Evolutionary conservation across 2,329 filamentous ascomycete species (phyloP).

Genomic region (Cercospora sp.): DNA sequence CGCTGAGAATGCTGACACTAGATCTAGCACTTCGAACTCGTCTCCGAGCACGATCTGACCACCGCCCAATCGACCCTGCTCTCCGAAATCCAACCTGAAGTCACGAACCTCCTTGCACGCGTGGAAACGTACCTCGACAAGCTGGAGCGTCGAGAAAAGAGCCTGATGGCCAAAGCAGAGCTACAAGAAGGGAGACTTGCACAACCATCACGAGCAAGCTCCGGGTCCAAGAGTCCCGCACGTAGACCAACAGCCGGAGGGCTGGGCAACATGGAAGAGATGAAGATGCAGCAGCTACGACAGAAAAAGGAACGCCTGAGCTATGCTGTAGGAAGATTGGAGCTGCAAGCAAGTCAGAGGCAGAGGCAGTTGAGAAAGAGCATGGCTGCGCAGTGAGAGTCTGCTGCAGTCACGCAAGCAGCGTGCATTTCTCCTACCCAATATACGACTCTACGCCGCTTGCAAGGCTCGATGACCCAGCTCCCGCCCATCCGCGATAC

Average conservation of each 20-base stretch:
- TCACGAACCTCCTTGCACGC: conserved; percentile 73
- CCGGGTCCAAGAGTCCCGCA: conserved; percentile 33
- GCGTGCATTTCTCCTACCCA: neutral
- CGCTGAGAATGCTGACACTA: neutral
- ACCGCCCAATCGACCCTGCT: conserved; percentile 81
- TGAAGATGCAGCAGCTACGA: conserved; percentile 66
- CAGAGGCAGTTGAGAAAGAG: conserved; percentile 72
- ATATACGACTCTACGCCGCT: neutral
- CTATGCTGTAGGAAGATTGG: conserved; percentile 82
- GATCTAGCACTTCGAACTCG: conserved; percentile 84
- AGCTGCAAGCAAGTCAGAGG: conserved; percentile 79
- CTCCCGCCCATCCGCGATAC: neutral
- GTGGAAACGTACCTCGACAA: conserved; percentile 83
- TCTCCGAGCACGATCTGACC: conserved; percentile 79
- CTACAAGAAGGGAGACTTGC: conserved; percentile 73
- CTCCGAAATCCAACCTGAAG: conserved; percentile 86
- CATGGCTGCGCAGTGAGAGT: conserved; percentile 56
- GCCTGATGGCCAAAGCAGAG: conserved; percentile 77
- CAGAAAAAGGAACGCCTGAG: conserved; percentile 83
- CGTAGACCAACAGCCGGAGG: conserved; percentile 31
- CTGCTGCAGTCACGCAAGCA: neutral
- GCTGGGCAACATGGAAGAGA: conserved; percentile 51
- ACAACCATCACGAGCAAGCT: conserved; percentile 26
- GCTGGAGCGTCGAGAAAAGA: conserved; percentile 78
- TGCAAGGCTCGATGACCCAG: neutral